phyloP scores from a whole-genome alignment of 2,329 filamentous ascomycete species.

The Triangularia setosa region DNA sequence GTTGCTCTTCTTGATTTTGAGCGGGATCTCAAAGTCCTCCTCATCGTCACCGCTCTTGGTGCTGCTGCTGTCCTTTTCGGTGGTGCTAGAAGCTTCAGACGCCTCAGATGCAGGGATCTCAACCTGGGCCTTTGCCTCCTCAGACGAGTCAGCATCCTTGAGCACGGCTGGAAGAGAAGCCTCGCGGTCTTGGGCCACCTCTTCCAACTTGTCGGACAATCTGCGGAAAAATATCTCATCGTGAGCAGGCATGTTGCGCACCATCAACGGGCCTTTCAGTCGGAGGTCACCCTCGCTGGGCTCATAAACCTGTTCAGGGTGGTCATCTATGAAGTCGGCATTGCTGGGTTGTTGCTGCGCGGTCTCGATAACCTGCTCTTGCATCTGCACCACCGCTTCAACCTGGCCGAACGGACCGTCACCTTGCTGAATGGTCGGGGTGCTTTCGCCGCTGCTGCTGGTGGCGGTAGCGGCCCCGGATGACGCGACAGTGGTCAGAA shows the following conservation, averaged over 20 bases:
- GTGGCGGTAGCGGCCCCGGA: constrained; percentile 39
- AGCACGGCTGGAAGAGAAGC: constrained; percentile 45
- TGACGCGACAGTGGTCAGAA: constrained; percentile 43
- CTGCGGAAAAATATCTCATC: constrained; percentile 52
- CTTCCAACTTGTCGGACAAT: constrained; percentile 49
- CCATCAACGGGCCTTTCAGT: constrained; percentile 50
- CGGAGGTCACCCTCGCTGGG: constrained; percentile 40
- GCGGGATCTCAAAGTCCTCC: constrained; percentile 41
- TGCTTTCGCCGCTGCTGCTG: constrained; percentile 39
- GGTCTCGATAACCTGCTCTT: neutral
- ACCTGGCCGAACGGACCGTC: constrained; percentile 18
- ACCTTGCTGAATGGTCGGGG: constrained; percentile 31
- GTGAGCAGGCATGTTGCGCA: constrained; percentile 52
- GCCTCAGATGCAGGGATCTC: neutral
- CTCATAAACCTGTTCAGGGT: constrained; percentile 32
- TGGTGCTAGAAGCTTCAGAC: constrained; percentile 16
- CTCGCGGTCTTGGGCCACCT: constrained; percentile 41
- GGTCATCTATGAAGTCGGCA: constrained; percentile 16
- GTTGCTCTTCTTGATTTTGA: constrained; percentile 42
- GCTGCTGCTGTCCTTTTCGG: constrained; percentile 26
- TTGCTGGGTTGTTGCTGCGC: constrained; percentile 8
- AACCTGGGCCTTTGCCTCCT: neutral
- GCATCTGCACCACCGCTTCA: neutral
- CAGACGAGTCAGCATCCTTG: constrained; percentile 23
- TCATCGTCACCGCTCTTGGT: constrained; percentile 27